A percentile compares a stretch with the other conserved stretches of the same genome.
phyloP scores from a whole-genome alignment of 2,329 filamentous ascomycete species.

The Tolypocladium nubicola region DNA sequence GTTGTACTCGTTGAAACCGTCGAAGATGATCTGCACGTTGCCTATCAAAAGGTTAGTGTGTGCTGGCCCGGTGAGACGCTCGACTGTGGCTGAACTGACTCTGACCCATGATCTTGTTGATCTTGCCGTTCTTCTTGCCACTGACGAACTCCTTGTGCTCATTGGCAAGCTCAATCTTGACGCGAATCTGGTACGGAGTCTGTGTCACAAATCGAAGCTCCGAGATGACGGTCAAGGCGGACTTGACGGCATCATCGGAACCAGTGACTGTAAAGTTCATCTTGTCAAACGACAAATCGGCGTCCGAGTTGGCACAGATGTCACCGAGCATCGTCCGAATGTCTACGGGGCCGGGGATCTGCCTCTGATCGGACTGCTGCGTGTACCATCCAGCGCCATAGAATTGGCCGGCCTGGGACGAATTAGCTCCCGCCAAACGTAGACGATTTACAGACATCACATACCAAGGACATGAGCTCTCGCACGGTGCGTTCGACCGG shows the following conservation, averaged over 20 bases:
- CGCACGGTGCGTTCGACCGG: conserved; percentile 91
- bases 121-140: conserved; percentile 99
- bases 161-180: conserved; percentile 97
- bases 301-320: conserved; percentile 92
- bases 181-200: conserved; percentile 82
- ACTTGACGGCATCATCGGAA: conserved; percentile 92
- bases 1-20: conserved; percentile 99
- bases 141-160: conserved; percentile 99
- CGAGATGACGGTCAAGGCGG: conserved; percentile 87
- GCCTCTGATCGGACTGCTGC: conserved; percentile 59
- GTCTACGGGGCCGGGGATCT: conserved; percentile 56
- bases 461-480: conserved; percentile 87
- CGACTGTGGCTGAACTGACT: conserved; percentile 33
- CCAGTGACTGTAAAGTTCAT: conserved; percentile 89
- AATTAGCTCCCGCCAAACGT: conserved; percentile 11
- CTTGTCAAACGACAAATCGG: conserved; percentile 90
- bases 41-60: conserved; percentile 27
- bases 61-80: too few species aligned
- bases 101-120: conserved; percentile 99
- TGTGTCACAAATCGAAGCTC: conserved; percentile 83
- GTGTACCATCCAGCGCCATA: conserved; percentile 97
- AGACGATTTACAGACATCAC: conserved; percentile 19
- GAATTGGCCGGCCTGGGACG: conserved; percentile 74
- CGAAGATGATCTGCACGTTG: conserved; percentile 98
- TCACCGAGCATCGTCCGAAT: conserved; percentile 86